These are phyloP conservation scores for Gymnopilus junonius DNA, from an alignment of 768 basidiomycete genomes.

Conservation along the genomic window DNA sequence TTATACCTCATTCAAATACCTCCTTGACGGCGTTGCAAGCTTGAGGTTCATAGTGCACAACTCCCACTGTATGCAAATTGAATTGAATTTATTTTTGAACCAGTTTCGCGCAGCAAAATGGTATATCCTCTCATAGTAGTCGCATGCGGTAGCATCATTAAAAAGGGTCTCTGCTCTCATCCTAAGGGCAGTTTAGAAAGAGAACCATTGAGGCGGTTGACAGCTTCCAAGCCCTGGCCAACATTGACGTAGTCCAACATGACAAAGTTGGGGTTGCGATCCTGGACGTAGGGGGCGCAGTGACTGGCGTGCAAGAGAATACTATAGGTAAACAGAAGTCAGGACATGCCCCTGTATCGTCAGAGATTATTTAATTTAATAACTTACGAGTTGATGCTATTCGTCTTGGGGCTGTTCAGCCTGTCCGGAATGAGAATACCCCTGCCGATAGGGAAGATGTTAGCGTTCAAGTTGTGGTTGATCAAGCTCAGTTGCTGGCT, in stretches of 20 bases:
- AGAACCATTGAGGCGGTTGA: conserved; percentile 46
- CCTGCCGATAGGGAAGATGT: conserved; percentile 36
- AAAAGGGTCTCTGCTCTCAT: no score
- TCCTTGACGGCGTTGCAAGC: no score
- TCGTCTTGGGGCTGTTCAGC: conserved; percentile 37
- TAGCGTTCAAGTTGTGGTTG: conserved; percentile 55
- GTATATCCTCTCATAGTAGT: neutral
- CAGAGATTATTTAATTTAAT: neutral
- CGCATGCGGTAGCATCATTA: neutral
- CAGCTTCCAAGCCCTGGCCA: conserved; percentile 46
- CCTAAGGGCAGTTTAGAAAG: no score
- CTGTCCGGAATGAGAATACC: conserved; percentile 44
- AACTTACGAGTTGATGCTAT: conserved; percentile 39
- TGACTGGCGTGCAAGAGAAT: conserved; percentile 42
- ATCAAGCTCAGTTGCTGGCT: conserved; percentile 59
- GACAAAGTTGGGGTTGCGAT: conserved; percentile 52
- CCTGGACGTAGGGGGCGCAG: conserved; percentile 45
- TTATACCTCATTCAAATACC: no score
- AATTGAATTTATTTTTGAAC: neutral
- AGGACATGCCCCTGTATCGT: no score
- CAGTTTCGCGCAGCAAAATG: conserved; percentile 22
- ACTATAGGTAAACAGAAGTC: conserved; percentile 16
- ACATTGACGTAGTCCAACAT: conserved; percentile 55
- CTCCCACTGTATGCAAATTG: no score
- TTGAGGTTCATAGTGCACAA: no score